phyloP scores from a whole-genome alignment of 2,329 filamentous ascomycete genomes.

The Sphaerulina populicola region DNA sequence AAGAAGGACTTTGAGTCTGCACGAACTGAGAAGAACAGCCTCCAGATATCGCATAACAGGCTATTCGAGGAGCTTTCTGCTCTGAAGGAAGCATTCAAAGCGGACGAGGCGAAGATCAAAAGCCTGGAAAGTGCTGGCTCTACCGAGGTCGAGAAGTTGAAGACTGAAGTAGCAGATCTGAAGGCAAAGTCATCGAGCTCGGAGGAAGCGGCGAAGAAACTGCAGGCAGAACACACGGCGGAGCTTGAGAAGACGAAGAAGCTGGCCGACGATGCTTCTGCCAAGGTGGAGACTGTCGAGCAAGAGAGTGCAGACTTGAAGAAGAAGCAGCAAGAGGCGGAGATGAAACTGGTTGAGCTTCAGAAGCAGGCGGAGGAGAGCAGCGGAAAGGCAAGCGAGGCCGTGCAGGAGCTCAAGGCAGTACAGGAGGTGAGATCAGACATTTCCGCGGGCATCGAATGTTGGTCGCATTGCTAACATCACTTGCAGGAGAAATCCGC shows the following conservation, averaged over 20 bases:
- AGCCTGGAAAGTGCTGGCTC: constrained; percentile 7
- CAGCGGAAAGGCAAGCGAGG: constrained; percentile 11
- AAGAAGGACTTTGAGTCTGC: constrained; percentile 18
- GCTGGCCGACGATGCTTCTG: constrained; percentile 14
- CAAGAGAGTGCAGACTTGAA: constrained; percentile 14
- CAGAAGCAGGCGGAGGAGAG: constrained; percentile 13
- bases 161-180: constrained; percentile 18
- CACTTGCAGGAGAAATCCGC: constrained; percentile 10
- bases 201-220: constrained; percentile 16
- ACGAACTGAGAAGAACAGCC: constrained; percentile 17
- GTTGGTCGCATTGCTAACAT: background rate
- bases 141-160: constrained; percentile 11
- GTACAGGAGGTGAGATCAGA: constrained; percentile 9
- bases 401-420: constrained; percentile 15
- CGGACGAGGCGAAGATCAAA: constrained; percentile 14
- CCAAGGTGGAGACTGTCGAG: constrained; percentile 16
- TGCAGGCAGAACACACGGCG: constrained; percentile 15
- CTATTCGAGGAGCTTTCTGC: constrained; percentile 20
- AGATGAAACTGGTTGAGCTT: constrained; percentile 15
- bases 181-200: constrained; percentile 12
- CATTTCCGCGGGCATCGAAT: background rate
- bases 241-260: constrained; percentile 16
- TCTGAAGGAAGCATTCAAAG: constrained; percentile 12
- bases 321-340: constrained; percentile 14
- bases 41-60: constrained; percentile 22